These are phyloP conservation scores for Emydomyces testavorans DNA, from an alignment of 2,329 filamentous ascomycete genomes.

Conservation along the genomic window DNA sequence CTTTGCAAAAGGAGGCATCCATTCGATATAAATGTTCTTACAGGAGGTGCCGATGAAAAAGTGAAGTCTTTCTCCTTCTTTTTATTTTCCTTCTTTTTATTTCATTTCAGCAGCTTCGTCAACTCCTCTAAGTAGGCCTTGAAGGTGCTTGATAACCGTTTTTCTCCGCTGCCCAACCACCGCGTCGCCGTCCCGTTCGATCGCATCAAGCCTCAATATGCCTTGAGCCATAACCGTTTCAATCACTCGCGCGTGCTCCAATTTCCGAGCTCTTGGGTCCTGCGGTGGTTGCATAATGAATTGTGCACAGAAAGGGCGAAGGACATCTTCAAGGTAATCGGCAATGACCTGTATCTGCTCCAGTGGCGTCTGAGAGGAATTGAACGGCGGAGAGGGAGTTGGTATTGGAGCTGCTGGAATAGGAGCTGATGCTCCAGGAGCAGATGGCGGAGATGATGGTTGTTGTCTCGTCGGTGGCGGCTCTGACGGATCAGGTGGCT, in stretches of 20 bases:
- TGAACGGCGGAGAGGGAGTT: background rate
- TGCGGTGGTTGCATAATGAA: constrained; percentile 25
- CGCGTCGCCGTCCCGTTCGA: constrained; percentile 59
- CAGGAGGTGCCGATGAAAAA: background rate
- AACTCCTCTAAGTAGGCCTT: constrained; percentile 29
- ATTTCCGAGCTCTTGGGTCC: constrained; percentile 31
- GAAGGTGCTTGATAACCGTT: constrained; percentile 34
- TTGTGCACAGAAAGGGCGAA: constrained; percentile 15
- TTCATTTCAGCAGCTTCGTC: constrained; percentile 26
- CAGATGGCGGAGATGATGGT: background rate
- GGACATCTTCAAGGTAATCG: constrained; percentile 28
- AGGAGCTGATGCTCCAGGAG: background rate
- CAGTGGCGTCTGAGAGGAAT: constrained; percentile 15
- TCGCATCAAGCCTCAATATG: constrained; percentile 48
- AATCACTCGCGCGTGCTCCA: constrained; percentile 35
- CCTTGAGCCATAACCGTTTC: constrained; percentile 37
- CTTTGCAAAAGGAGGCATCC: too few relatives aligned
- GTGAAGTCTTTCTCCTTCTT: background rate
- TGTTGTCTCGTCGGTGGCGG: too few relatives aligned
- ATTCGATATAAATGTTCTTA: too few relatives aligned
- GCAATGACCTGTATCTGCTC: constrained; percentile 32
- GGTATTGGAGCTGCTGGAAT: background rate
- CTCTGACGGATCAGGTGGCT: too few relatives aligned
- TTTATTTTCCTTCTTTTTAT: constrained; percentile 7
- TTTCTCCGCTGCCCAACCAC: constrained; percentile 43